Percentiles rank a stretch among this genome's conserved stretches.
These are phyloP conservation scores for Labyrinthula sp. DNA, from an alignment of 352 stramenopile genomes.

Conservation along the genomic window DNA sequence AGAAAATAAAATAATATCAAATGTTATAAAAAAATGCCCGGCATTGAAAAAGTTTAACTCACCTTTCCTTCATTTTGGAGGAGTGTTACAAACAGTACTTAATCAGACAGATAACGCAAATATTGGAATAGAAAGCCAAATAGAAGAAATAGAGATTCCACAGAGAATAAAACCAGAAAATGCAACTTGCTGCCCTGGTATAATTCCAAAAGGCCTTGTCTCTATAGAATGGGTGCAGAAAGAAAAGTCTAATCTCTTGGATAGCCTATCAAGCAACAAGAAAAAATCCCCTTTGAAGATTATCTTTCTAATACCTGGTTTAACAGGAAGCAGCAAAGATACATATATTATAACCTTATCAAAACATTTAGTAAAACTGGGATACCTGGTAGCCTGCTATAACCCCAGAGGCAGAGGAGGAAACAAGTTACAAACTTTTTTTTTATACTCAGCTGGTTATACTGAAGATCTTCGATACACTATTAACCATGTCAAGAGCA, in stretches of 20 bases:
- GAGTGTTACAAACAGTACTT: too few species aligned
- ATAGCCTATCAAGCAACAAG: too few species aligned
- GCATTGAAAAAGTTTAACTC: too few species aligned
- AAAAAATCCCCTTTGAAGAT: slow-evolving; percentile 2
- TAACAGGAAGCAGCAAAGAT: slow-evolving; percentile 19
- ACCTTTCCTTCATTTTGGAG: too few species aligned
- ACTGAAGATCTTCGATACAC: slow-evolving; percentile 18
- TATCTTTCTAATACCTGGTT: slow-evolving; percentile 7
- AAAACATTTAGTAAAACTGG: slow-evolving; percentile 6
- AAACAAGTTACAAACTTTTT: slow-evolving; percentile 9
- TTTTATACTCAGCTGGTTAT: slow-evolving; percentile 24
- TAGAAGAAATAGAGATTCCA: too few species aligned
- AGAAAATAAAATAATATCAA: too few species aligned
- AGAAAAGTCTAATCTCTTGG: too few species aligned
- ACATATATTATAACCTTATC: slow-evolving; percentile 3
- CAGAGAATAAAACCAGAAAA: too few species aligned
- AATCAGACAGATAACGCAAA: too few species aligned
- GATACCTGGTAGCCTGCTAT: slow-evolving; percentile 26
- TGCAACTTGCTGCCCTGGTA: slow-evolving; percentile 18
- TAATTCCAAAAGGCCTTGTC: slow-evolving; percentile 7
- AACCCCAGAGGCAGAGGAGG: slow-evolving; percentile 21
- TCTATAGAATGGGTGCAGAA: slow-evolving; percentile 26
- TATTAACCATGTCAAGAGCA: slow-evolving; percentile 4
- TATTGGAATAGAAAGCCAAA: too few species aligned
- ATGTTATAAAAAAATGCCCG: too few species aligned